Evolutionary conservation across 345 rosid species (phyloP).

Genomic region (Eucalyptus polyanthemos): DNA sequence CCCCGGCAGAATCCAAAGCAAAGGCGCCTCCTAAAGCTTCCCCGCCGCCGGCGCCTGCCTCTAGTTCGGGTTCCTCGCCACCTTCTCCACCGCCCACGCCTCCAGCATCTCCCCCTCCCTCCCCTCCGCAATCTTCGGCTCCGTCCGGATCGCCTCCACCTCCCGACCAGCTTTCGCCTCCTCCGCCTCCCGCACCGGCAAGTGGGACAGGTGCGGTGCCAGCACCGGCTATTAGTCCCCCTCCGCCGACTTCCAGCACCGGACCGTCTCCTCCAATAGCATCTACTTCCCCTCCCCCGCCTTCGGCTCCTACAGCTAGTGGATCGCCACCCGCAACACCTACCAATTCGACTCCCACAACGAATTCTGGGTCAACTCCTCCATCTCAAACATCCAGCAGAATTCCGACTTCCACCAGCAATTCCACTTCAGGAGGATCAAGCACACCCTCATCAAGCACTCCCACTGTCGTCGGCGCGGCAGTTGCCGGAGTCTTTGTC

Average conservation of each 20-base stretch:
- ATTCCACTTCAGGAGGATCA: constrained; percentile 8
- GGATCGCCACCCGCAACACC: background rate
- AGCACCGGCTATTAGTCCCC: background rate
- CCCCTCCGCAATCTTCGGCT: background rate
- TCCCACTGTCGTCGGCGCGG: constrained; percentile 9
- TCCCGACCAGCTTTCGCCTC: background rate
- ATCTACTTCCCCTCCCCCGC: background rate
- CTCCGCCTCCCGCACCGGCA: background rate
- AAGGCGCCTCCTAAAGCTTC: background rate
- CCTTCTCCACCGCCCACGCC: background rate
- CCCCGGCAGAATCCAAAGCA: background rate
- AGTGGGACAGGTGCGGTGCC: background rate
- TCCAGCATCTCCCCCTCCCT: constrained; percentile 5
- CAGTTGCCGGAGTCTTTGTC: constrained; percentile 36
- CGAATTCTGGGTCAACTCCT: background rate
- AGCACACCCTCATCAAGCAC: background rate
- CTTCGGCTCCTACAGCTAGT: background rate
- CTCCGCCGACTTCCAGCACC: background rate
- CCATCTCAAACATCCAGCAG: background rate
- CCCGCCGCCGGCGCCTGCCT: constrained; percentile 5
- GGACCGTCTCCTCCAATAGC: constrained; percentile 15
- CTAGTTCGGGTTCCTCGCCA: background rate
- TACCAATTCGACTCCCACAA: background rate
- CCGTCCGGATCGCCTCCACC: background rate
- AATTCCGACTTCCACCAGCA: background rate